A percentile compares a stretch with the other conserved stretches of the same genome.
Conservation (phyloP, 805 yeast species). For the Sporopachydermia quercuum region DNA sequence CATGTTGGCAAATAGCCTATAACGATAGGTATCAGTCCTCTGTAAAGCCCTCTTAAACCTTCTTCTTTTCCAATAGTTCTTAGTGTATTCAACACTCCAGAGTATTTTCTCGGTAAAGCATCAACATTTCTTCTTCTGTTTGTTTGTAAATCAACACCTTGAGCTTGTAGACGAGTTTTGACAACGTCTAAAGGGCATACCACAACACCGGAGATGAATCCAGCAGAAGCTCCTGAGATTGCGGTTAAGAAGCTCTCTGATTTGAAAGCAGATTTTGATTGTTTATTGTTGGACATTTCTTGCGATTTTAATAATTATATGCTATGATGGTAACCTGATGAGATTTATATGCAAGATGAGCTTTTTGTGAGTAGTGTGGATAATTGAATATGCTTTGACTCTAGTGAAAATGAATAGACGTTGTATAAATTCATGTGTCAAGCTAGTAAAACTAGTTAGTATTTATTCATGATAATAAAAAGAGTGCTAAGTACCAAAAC, state of each 20-base stretch:
- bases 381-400: too few relatives aligned
- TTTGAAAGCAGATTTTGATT: too few relatives aligned
- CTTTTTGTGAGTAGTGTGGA: too few relatives aligned
- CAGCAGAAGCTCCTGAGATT: conserved; percentile 85
- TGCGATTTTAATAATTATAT: too few relatives aligned
- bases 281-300: too few relatives aligned
- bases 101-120: conserved; percentile 23
- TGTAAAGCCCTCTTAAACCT: conserved; percentile 69
- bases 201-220: conserved; percentile 72
- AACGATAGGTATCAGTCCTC: conserved; percentile 86
- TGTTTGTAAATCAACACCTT: conserved; percentile 34
- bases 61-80: conserved; percentile 56
- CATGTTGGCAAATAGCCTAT: conserved; percentile 94
- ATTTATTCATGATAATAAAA: too few relatives aligned
- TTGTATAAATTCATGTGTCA: too few relatives aligned
- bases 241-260: conserved; percentile 38
- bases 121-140: conserved; percentile 1
- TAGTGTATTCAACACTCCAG: conserved; percentile 51
- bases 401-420: too few relatives aligned
- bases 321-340: too few relatives aligned
- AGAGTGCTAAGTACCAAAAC: too few relatives aligned
- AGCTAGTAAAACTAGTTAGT: too few relatives aligned
- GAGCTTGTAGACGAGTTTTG: conserved; percentile 88
- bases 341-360: too few relatives aligned
- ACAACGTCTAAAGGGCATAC: conserved; percentile 96